Base-by-base conservation (phyloP, 1,284 basidiomycete species). In the Cutaneotrichosporon spelunceum region DNA sequence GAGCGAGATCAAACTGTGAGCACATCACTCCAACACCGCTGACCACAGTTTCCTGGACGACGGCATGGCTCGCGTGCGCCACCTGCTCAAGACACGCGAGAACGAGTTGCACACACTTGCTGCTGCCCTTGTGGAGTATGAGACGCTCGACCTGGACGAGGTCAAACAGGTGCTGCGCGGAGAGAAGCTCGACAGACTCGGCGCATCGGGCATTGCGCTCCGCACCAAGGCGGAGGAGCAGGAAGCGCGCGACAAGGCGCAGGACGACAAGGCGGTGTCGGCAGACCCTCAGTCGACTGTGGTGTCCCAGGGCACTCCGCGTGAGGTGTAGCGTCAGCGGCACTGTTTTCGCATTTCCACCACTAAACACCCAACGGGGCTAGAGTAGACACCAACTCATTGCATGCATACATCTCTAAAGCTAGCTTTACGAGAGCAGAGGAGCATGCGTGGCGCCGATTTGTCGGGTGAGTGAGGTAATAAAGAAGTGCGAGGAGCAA, bases 41-140 rank as follows among this genome's bases (percentile, higher is more conserved):
- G 26, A 62, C 52, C 19, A n/a, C 69, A 91, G 90, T 56, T 80
- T 96, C 68, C 83, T 95, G 62, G 85, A 88, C 72, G 84, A 83
- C 59, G 86, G 89, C 34, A 87, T 92, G 81, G 78, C 77, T 45
- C 87, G 93, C 45, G 89, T 89, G 21, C 83, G 76, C 36, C 79
- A 81, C 45, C 81, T 94, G 48, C 82, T 97, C 64, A 86, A 85
- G 70, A 82, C 83, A 34, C 89, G 86, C 78, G 82, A 89, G 72
- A 83, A 86, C 33, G 91, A 96, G 74, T 81, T 97, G 54, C 90
- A 95, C 79, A 83, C 81, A 89, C 84, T 96, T 53, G 93, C 93
- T 4, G 83, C 85, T 59, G 93, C 94, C 5, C 81, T 97, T 62
- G 86, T 96, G 21, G 91, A 95, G 75, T 88, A 95, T 79, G 93